Percentiles rank a stretch among this genome's conserved stretches.
phyloP scores from a whole-genome alignment of 371 early-diverging fungal species.

The Mucor mucedo region DNA sequence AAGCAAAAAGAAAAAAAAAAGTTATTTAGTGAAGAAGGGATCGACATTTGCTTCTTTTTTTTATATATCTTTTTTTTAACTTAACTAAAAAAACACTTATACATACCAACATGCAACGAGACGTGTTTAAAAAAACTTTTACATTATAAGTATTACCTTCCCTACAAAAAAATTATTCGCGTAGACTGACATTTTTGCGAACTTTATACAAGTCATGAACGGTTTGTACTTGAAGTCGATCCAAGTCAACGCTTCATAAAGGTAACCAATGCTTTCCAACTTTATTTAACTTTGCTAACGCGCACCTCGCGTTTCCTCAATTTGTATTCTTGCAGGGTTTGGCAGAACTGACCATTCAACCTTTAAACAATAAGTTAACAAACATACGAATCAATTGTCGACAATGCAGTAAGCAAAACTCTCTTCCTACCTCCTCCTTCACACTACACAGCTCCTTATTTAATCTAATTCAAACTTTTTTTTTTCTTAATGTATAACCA shows the following conservation, averaged over 20 bases:
- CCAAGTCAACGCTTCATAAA: slow-evolving; percentile 47
- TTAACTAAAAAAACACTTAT: not conserved
- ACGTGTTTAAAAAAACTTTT: slow-evolving; percentile 43
- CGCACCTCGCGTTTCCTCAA: not conserved
- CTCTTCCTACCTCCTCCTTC: not conserved
- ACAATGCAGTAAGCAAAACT: slow-evolving; percentile 59
- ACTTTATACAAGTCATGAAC: slow-evolving; percentile 56
- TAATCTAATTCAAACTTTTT: too few species aligned
- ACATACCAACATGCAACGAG: slow-evolving; percentile 37
- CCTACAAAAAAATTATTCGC: not conserved
- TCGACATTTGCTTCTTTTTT: not conserved
- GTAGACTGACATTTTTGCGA: slow-evolving; percentile 17
- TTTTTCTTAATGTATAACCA: slow-evolving; percentile 21
- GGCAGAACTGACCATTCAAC: slow-evolving; percentile 66
- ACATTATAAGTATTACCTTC: slow-evolving; percentile 52
- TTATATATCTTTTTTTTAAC: not conserved
- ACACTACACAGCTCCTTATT: too few species aligned
- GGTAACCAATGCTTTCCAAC: not conserved
- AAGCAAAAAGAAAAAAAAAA: not conserved
- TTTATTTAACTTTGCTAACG: not conserved
- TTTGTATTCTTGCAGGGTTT: slow-evolving; percentile 50
- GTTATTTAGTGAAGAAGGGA: not conserved
- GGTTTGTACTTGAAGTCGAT: slow-evolving; percentile 58
- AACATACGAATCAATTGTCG: slow-evolving; percentile 64
- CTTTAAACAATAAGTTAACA: slow-evolving; percentile 53